Conservation (phyloP, 2,329 filamentous ascomycete genomes). For the Clonostachys rosea region DNA sequence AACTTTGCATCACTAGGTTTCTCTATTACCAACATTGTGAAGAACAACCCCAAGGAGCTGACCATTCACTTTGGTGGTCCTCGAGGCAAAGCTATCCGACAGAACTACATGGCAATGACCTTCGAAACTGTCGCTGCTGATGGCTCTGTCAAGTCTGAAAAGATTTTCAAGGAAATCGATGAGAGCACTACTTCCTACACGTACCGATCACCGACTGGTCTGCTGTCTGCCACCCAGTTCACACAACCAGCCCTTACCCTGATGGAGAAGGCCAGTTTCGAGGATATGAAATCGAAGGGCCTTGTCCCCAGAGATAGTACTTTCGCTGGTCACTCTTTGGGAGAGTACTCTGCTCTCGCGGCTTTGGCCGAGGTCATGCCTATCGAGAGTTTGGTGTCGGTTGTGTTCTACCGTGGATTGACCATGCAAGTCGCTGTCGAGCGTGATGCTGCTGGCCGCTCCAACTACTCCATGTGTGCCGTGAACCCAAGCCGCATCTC, state of each 20-base stretch:
- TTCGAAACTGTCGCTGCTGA: slow-evolving; percentile 96
- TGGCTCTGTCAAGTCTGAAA: slow-evolving; percentile 93
- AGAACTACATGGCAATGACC: slow-evolving; percentile 99
- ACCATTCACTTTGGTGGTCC: slow-evolving; percentile 98
- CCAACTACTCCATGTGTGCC: slow-evolving; percentile 99
- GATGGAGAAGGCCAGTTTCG: slow-evolving; percentile 99
- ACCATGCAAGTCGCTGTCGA: slow-evolving; percentile 99
- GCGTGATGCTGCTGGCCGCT: slow-evolving; percentile 85
- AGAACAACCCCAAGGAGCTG: slow-evolving; percentile 98
- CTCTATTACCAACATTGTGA: slow-evolving; percentile 97
- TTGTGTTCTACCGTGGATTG: slow-evolving; percentile 97
- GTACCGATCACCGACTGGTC: slow-evolving; percentile 88
- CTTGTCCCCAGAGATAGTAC: slow-evolving; percentile 94
- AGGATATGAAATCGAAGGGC: slow-evolving; percentile 97
- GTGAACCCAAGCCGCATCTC: slow-evolving; percentile 98
- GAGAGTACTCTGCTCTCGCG: slow-evolving; percentile 95
- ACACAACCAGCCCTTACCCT: slow-evolving; percentile 95
- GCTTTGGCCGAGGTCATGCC: slow-evolving; percentile 98
- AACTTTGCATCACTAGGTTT: slow-evolving; percentile 56
- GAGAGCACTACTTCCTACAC: slow-evolving; percentile 95
- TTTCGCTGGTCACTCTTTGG: slow-evolving; percentile 95
- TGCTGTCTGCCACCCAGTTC: slow-evolving; percentile 96
- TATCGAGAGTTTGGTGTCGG: slow-evolving; percentile 96
- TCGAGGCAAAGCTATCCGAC: slow-evolving; percentile 91
- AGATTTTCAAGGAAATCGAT: slow-evolving; percentile 97